phyloP scores from a whole-genome alignment of 179 eudicot genomes.

The Amaranthus tricolor region DNA sequence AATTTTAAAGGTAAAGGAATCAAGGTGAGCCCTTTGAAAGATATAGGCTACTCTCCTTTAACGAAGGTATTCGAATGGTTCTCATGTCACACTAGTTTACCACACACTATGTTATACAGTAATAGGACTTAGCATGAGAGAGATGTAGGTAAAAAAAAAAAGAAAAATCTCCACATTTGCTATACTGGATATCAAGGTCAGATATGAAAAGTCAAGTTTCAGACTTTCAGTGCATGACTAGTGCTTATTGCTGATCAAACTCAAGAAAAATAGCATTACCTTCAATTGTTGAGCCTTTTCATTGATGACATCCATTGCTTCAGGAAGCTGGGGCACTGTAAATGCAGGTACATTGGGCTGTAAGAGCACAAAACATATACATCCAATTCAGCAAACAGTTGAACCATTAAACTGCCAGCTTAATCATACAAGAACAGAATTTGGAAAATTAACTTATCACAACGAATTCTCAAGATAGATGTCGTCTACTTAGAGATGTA shows the following conservation, averaged over 20 bases:
- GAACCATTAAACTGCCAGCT: conserved; percentile 34
- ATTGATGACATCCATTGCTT: conserved; percentile 72
- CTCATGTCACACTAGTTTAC: neutral
- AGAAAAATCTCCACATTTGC: too few species aligned
- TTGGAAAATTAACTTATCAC: neutral
- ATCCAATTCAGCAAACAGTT: conserved; percentile 46
- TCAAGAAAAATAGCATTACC: conserved; percentile 36
- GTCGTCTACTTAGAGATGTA: conserved; percentile 15
- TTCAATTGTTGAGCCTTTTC: conserved; percentile 47
- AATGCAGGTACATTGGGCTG: conserved; percentile 83
- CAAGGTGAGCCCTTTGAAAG: neutral
- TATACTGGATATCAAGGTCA: conserved; percentile 4
- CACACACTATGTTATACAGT: neutral
- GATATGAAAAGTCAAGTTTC: neutral
- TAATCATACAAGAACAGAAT: conserved; percentile 12
- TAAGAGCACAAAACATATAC: conserved; percentile 52
- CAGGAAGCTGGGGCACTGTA: conserved; percentile 66
- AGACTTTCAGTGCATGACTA: neutral
- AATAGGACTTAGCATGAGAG: neutral
- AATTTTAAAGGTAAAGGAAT: neutral
- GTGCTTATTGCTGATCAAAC: neutral
- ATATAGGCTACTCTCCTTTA: neutral
- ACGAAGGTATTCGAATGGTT: neutral
- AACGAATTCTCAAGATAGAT: conserved; percentile 7
- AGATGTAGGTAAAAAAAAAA: neutral